phyloP scores from a whole-genome alignment of 495 filamentous ascomycete species.

The Acidomyces sp. region DNA sequence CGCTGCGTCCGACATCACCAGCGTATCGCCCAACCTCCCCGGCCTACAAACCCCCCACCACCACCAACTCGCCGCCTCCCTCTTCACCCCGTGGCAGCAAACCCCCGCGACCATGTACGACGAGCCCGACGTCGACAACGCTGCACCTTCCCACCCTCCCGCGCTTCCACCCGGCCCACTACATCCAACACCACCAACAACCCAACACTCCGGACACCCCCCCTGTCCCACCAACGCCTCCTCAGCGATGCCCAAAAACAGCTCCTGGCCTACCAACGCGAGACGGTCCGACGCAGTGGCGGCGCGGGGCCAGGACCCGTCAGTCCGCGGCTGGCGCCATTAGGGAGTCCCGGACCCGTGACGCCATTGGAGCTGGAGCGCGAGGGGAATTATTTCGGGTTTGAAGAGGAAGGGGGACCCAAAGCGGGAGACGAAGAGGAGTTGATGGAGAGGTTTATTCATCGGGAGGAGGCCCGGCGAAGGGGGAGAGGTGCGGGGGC shows the following conservation, averaged over 20 bases:
- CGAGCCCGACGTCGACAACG: conserved; percentile 9
- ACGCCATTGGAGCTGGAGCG: conserved; percentile 29
- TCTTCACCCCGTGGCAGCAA: conserved; percentile 13
- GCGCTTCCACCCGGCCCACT: conserved; percentile 34
- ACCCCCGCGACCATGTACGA: conserved; percentile 3
- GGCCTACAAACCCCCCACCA: conserved; percentile 3
- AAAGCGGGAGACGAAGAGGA: conserved; percentile 3
- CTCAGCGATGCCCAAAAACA: conserved; percentile 30
- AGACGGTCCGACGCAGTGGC: conserved; percentile 14
- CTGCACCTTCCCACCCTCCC: conserved; percentile 29
- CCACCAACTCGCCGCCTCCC: conserved; percentile 9
- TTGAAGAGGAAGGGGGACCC: conserved; percentile 3
- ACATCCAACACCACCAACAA: no score
- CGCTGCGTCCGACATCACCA: conserved; percentile 11
- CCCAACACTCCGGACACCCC: conserved; percentile 24
- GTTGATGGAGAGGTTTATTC: conserved; percentile 28
- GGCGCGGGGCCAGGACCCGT: conserved; percentile 18
- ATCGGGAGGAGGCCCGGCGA: conserved; percentile 23
- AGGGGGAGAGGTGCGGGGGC: no score
- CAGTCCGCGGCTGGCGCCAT: conserved; percentile 27
- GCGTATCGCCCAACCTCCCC: no score
- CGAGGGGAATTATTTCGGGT: conserved; percentile 26
- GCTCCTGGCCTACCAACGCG: conserved; percentile 28
- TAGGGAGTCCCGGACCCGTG: conserved; percentile 30
- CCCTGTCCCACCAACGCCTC: conserved; percentile 21